Conservation (phyloP, 306 rosid species). For the Datisca glomerata region DNA sequence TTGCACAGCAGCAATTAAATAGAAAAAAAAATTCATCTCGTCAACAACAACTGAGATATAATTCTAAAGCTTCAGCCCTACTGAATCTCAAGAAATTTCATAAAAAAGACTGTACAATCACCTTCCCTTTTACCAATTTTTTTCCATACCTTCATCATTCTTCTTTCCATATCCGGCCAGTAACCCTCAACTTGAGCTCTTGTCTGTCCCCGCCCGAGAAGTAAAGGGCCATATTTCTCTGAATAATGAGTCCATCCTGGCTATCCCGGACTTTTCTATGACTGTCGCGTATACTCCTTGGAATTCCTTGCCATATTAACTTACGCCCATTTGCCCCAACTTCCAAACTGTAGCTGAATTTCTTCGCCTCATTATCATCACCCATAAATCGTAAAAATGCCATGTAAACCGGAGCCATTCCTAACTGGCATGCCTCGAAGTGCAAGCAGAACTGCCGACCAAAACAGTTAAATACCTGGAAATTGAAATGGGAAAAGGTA, state of each 20-base stretch:
- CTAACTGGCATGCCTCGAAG: slow-evolving; percentile 87
- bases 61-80: too few relatives aligned
- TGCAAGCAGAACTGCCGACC: slow-evolving; percentile 91
- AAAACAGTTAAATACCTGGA: slow-evolving; percentile 76
- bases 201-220: slow-evolving; percentile 79
- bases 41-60: too few relatives aligned
- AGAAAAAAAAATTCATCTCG: too few relatives aligned
- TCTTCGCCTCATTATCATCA: slow-evolving; percentile 68
- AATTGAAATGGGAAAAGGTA: not conserved
- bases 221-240: slow-evolving; percentile 69
- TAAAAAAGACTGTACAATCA: not conserved
- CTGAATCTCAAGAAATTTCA: not conserved
- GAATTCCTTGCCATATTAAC: slow-evolving; percentile 87
- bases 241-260: slow-evolving; percentile 91
- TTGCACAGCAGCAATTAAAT: too few relatives aligned
- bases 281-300: slow-evolving; percentile 83
- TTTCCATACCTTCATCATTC: slow-evolving; percentile 64
- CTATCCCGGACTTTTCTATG: slow-evolving; percentile 84
- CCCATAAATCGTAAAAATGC: slow-evolving; percentile 94
- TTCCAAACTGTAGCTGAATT: slow-evolving; percentile 82
- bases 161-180: slow-evolving; percentile 97
- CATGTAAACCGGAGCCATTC: slow-evolving; percentile 77
- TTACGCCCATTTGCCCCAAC: slow-evolving; percentile 88
- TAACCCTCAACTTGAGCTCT: slow-evolving; percentile 75
- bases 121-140: slow-evolving; percentile 36